These are phyloP conservation scores for Neonectria coccinea DNA, from an alignment of 2,329 filamentous ascomycete species.

Conservation along the genomic window DNA sequence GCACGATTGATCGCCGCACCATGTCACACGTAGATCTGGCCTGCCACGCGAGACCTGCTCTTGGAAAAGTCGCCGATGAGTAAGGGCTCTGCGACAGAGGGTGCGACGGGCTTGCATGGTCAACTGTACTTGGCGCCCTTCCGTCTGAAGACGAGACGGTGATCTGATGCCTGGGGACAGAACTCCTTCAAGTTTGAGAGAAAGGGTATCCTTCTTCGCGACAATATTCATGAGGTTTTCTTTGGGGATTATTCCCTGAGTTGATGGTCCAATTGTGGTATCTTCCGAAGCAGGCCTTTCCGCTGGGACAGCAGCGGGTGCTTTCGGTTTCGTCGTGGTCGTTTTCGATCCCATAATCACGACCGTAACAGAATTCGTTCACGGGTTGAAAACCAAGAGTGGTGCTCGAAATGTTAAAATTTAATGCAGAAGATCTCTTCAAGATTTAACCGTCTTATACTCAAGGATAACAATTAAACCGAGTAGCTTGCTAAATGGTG, in stretches of 20 bases:
- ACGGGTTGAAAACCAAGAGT: background rate
- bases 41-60: conserved; percentile 39
- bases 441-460: background rate
- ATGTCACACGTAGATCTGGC: conserved; percentile 27
- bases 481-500: background rate
- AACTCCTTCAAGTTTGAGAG: background rate
- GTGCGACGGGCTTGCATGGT: conserved; percentile 18
- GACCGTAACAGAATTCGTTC: background rate
- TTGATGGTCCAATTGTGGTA: background rate
- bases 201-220: background rate
- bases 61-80: conserved; percentile 9
- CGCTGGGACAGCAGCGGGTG: too few relatives aligned
- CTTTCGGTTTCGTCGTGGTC: background rate
- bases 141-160: background rate
- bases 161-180: background rate
- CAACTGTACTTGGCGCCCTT: background rate
- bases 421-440: background rate
- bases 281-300: background rate
- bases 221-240: background rate
- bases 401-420: background rate
- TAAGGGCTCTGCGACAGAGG: conserved; percentile 33
- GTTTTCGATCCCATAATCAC: background rate
- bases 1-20: conserved; percentile 38
- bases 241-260: background rate
- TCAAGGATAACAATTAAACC: too few relatives aligned